Evolutionary conservation across 306 rosid species (phyloP), one percentile per base, ranked within the genome.

Genomic region (Ochetophila trinervis): DNA sequence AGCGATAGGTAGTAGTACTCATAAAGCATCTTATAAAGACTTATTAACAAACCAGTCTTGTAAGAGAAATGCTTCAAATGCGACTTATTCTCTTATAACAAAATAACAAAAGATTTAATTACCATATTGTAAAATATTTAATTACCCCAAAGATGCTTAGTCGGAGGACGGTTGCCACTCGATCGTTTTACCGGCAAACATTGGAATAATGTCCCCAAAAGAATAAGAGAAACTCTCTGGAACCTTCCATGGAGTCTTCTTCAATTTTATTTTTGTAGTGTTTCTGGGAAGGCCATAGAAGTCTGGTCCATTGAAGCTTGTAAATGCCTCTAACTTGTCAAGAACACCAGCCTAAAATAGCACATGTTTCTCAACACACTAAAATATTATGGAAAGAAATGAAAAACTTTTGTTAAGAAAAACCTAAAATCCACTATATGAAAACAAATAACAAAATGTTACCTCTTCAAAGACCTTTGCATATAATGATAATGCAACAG

Each of bases 251-350:
- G 84, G 84, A 63, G 79, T 78, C 76, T 80, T 87, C 74, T 71
- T 80, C 81, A 92, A 68, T 64, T 64, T 87, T 60, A 87, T 82
- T 78, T 85, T 89, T 18, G 77, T 75, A 36, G 79, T 73, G 83
- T 87, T 92, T 76, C 96, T 73, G 19, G 98, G 95, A 59, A 92
- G 87, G 32, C 96, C 91, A 72, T 92, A 92, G 77, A 92, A 92
- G 78, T 92, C 98, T n/a, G 98, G 92, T 61, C 96, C 98, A 76
- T 89, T 92, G 42, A 92, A 92, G 81, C 98, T 89, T 67, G 95
- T 79, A 77, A 92, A 92, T 34, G 96, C 93, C 76, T 92, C 98
- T 70, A 92, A 79, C 80, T 87, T 89, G 77, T 83, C 91, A 2
- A 92, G 87, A 37, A 90, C 96, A 66, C 90, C 95, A 32, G 88